Evolutionary conservation across 768 basidiomycete species (phyloP), one percentile per base, ranked within the genome.

Genomic region (Mycena leptocephala): DNA sequence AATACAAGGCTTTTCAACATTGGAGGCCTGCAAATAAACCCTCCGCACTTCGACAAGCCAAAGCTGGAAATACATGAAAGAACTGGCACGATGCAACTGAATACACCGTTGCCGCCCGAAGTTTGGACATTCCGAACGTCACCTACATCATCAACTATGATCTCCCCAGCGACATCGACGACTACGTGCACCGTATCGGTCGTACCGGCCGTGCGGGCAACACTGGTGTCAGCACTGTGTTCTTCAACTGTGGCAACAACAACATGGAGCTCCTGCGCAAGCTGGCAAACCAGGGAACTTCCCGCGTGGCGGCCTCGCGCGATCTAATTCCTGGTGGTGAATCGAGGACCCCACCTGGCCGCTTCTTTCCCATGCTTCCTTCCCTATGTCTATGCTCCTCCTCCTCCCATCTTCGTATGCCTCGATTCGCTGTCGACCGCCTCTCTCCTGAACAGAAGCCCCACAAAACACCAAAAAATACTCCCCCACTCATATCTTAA

Each of bases 91-190:
- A n/a, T n/a, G n/a, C n/a, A n/a, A n/a, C n/a, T n/a, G n/a, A n/a
- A n/a, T n/a, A n/a, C 18, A 98, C 98, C 65, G 98, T 99, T 70
- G 98, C 98, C 39, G 98, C 98, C 71, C 97, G 98, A 89, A 98
- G 98, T 82, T 93, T 99, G 79, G 98, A 99, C 86, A 99, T 99
- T 80, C 98, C 98, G 76, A 98, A 99, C 85, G 98, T 99, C 82
- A 98, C 96, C 20, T 98, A 99, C 84, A 98, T 99, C 82, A 90
- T 99, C 89, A 98, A 99, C 85, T 99, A 99, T 86, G 98, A 99
- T 84, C 90, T 99, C 7, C 98, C 98, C 16, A 95, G 95, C 75
- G 98, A 99, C 87, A 97, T 99, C 78, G 98, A 99, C 82, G 98
- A 99, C 86, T 99, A 99, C 86, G 97, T 99, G 58, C 97, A 99